These are phyloP conservation scores for Debaryomyces psychrophilus DNA, from an alignment of 1,139 yeast species.

Conservation along the genomic window DNA sequence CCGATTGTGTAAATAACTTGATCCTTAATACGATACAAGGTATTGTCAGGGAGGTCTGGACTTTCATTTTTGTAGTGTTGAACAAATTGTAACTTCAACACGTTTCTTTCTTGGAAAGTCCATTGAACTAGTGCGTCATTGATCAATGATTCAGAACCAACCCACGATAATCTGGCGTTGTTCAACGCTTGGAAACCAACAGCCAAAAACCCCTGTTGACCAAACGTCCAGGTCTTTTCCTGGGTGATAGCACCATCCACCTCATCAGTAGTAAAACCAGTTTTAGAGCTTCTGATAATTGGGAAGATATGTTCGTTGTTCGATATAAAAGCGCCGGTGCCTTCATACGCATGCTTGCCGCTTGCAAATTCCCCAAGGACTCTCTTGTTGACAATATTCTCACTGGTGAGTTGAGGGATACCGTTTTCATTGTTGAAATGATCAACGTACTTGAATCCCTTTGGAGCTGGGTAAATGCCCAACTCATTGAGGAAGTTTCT, in stretches of 20 bases:
- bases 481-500: conserved; percentile 73
- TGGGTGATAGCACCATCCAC: conserved; percentile 37
- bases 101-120: conserved; percentile 73
- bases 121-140: conserved; percentile 64
- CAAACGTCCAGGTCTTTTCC: conserved; percentile 76
- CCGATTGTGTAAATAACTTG: conserved; percentile 66
- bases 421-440: conserved; percentile 54
- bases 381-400: conserved; percentile 29
- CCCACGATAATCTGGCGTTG: conserved; percentile 82
- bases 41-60: conserved; percentile 40
- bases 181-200: conserved; percentile 83
- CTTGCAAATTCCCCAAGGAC: conserved; percentile 25
- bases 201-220: conserved; percentile 74
- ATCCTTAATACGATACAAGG: conserved; percentile 73
- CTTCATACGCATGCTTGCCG: conserved; percentile 28
- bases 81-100: conserved; percentile 59
- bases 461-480: conserved; percentile 86
- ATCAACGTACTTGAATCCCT: conserved; percentile 66
- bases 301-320: conserved; percentile 71
- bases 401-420: conserved; percentile 26
- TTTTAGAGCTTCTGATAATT: conserved; percentile 64
- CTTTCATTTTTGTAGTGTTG: conserved; percentile 55
- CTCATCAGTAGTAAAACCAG: conserved; percentile 60
- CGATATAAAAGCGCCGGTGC: conserved; percentile 44
- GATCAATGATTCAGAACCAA: conserved; percentile 67